Percentiles rank a stretch among this genome's conserved stretches.
Conservation (phyloP, 1,284 basidiomycete genomes). For the Rhodotorula sp. region DNA sequence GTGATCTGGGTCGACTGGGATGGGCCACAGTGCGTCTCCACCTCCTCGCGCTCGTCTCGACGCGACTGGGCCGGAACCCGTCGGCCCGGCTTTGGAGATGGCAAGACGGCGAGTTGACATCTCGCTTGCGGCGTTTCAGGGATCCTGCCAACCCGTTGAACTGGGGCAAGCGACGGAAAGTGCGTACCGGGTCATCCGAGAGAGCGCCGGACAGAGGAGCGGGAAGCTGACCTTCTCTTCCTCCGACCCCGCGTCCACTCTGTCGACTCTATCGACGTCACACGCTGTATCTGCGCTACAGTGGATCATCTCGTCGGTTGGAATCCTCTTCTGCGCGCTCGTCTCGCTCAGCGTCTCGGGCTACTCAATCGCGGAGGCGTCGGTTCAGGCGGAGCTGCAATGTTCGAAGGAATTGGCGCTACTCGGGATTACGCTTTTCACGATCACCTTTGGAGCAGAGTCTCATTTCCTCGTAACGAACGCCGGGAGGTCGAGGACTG, state of each 20-base stretch:
- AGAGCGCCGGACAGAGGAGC: not conserved
- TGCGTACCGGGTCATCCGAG: not conserved
- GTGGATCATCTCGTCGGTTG: conserved; percentile 31
- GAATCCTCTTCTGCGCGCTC: conserved; percentile 33
- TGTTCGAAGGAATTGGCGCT: conserved; percentile 6
- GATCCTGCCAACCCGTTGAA: conserved; percentile 40
- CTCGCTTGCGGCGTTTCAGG: not conserved
- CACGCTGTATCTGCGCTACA: not conserved
- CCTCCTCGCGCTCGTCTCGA: no score
- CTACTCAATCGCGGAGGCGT: conserved; percentile 20
- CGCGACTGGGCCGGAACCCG: no score
- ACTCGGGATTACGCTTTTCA: conserved; percentile 29
- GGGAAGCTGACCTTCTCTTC: not conserved
- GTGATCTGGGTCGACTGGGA: conserved; percentile 36
- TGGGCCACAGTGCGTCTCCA: conserved; percentile 16
- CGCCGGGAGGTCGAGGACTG: no score
- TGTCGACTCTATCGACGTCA: not conserved
- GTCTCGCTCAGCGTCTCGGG: conserved; percentile 29
- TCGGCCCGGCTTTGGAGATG: no score
- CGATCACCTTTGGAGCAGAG: conserved; percentile 36
- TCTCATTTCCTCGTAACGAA: no score
- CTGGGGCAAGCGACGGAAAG: conserved; percentile 31
- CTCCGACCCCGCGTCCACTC: not conserved
- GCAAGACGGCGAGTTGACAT: not conserved
- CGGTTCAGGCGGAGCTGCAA: conserved; percentile 11